Evolutionary conservation across 2,329 filamentous ascomycete genomes (phyloP).

Genomic region (Curvularia eragrostidis): DNA sequence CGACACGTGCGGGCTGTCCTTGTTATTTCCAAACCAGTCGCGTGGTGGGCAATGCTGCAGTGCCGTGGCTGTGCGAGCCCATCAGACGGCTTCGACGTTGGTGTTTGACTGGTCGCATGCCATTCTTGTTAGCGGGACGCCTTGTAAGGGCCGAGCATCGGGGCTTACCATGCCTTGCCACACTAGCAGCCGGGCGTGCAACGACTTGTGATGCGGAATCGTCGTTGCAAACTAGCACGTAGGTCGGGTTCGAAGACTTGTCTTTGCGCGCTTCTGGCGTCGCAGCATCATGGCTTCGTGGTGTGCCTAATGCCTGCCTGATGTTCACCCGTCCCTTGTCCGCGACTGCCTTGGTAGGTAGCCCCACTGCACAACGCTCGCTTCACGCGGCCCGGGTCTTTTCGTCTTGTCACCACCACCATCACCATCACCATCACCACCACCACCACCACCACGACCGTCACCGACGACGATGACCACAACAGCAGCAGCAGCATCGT

Average conservation of each 20-base stretch:
- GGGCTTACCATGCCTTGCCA: conserved; percentile 19
- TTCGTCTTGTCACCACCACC: background rate
- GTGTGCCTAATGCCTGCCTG: conserved; percentile 6
- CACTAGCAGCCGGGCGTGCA: conserved; percentile 9
- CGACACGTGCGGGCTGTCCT: conserved; percentile 1
- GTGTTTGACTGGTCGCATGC: conserved; percentile 5
- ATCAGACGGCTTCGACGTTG: background rate
- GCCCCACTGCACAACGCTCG: conserved; percentile 6
- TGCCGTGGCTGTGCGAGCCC: conserved; percentile 16
- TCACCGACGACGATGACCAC: background rate
- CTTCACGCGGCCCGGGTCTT: conserved; percentile 14
- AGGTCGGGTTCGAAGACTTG: conserved; percentile 5
- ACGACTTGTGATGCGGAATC: conserved; percentile 2
- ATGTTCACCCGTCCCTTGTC: no score
- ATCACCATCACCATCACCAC: background rate
- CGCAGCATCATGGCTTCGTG: background rate
- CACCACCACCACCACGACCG: background rate
- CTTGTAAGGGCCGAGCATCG: conserved; percentile 16
- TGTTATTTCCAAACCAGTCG: conserved; percentile 5
- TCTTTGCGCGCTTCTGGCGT: background rate
- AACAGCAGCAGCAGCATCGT: background rate
- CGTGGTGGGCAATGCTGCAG: conserved; percentile 8
- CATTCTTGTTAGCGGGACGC: conserved; percentile 8
- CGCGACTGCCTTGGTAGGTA: background rate
- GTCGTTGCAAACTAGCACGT: background rate